Evolutionary conservation across 2,329 filamentous ascomycete species (phyloP), one percentile per base, ranked within the genome.

Genomic region (Fonsecaea nubica): DNA sequence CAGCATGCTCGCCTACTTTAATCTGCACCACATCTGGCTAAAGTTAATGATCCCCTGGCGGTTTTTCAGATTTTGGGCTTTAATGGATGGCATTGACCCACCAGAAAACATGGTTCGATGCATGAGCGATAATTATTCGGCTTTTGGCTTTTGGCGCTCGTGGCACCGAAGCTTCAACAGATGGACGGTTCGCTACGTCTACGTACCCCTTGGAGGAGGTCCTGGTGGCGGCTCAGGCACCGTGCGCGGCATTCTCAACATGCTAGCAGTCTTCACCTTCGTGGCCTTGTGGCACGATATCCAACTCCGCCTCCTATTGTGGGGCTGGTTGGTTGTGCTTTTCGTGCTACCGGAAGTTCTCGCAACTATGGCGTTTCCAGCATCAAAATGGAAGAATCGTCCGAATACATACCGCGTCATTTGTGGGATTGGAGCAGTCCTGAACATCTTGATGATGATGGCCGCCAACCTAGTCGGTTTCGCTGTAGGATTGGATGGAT

Each of bases 201-300:
- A 96, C 78, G 85, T 98, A 3, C 95, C 95, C 0, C 85, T 99
- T 0, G 95, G 95, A 42, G 84, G 82, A 48, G 80, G 80, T 3
- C 73, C 76, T 40, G 75, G 72, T 32, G 73, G 66, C 32, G 72
- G 63, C n/a, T 70, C 71, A 38, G 73, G 73, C 21, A 87, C 84
- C 53, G 82, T 86, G 15, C 78, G 85, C 48, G 89, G 88, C 0
- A 83, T 94, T 2, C 74, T 87, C 59, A 97, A 94, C 64, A 95
- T 92, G 76, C 82, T 96, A 1, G 80, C 90, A 4, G 92, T 97
- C 36, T 99, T 99, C 77, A 97, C 93, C 0, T 99, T 99, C 74
- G 95, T 99, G 30, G 96, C 95, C 0, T 83, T 99, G 33, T 99
- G 95, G 95, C 95, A 99, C 79, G 95, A 99, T 74, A 96, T 99